Evolutionary conservation across 148 eudicot species (phyloP), one percentile per base, ranked within the genome.

Genomic region (Selenicereus undatus): DNA sequence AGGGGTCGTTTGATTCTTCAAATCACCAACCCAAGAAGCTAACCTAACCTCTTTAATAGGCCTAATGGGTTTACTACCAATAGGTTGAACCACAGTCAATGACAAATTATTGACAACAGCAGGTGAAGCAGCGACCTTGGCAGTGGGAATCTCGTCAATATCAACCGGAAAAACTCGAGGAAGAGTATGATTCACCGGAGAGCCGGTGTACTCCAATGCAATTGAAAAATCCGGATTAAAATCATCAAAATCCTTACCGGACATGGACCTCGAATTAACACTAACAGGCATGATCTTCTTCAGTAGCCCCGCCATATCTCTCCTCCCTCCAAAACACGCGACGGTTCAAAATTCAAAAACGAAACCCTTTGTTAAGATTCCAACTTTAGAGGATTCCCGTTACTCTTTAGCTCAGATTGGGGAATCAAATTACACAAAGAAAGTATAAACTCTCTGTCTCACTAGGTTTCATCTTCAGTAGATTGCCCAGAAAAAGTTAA

Each of bases 131-230:
- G 90, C 91, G 17, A 82, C 75, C 7, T 88, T 75, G 7, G 97
- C 98, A 24, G 84, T 85, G 1, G 93, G 95, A 76, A 94, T 88
- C 62, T 76, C 76, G 70, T 77, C 75, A 71, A 91, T 43, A 82
- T 95, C 88, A 32, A 95, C 80, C 36, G 97, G 98, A 35, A 86
- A 81, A 30, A 75, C 93, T 79, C 74, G 80, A 8, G 97, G 98
- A 81, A 84, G 71, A 62, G 77, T 82, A 74, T 85, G 83, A 58
- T 73, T 80, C 20, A 93, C 81, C 58, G 92, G 93, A 24, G 97
- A 92, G 5, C 98, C 98, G 22, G 83, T 87, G 84, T 95, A 93
- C 86, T 90, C 97, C 60, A 83, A 7, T 3, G 98, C 97, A 82
- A 93, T 90, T 17, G 98, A 93, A 79, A 89, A 85, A 76, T 95